phyloP scores from a whole-genome alignment of 2,329 filamentous ascomycete genomes.

The Penicillium sp. region DNA sequence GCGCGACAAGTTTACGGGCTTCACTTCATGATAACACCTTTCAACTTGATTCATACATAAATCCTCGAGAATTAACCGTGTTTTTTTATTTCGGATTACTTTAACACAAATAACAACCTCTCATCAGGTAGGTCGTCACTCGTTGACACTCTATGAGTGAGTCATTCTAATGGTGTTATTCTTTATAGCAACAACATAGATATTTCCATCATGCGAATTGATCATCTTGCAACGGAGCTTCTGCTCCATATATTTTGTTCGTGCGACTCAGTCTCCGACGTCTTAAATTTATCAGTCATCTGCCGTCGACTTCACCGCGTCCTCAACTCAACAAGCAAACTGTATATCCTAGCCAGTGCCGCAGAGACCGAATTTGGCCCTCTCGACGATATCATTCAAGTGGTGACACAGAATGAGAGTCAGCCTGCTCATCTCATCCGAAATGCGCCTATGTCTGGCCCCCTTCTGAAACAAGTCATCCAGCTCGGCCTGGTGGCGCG shows the following conservation, averaged over 20 bases:
- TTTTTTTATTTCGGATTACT: neutral
- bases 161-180: neutral
- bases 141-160: neutral
- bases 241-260: constrained; percentile 58
- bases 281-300: constrained; percentile 55
- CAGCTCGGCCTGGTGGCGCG: constrained; percentile 55
- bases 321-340: constrained; percentile 54
- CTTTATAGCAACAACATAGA: neutral
- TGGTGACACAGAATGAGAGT: constrained; percentile 61
- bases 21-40: constrained; percentile 17
- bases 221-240: constrained; percentile 59
- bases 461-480: constrained; percentile 57
- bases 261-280: constrained; percentile 53
- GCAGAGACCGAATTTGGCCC: constrained; percentile 60
- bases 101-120: neutral
- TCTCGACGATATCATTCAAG: constrained; percentile 57
- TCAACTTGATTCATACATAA: neutral
- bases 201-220: constrained; percentile 51
- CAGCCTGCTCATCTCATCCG: constrained; percentile 58
- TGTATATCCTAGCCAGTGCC: constrained; percentile 54
- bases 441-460: constrained; percentile 53
- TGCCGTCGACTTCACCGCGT: constrained; percentile 56
- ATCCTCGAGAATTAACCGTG: neutral
- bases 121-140: neutral
- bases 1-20: constrained; percentile 13